Percentiles rank a stretch among this genome's conserved stretches.
Conservation (phyloP, 73 alveolate genomes). For the Paramecium primaurelia region DNA sequence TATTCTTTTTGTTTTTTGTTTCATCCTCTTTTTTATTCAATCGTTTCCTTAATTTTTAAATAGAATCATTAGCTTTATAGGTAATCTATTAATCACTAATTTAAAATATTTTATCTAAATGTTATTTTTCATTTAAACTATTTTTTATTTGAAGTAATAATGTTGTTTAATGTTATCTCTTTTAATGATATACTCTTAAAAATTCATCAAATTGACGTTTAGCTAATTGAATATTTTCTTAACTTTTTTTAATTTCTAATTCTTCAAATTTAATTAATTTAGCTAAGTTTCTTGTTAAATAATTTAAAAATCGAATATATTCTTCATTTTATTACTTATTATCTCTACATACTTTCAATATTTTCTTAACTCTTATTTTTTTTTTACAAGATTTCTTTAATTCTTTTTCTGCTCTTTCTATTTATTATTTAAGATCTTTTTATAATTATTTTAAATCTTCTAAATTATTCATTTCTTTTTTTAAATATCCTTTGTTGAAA, state of each 20-base stretch:
- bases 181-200: not conserved
- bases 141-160: not conserved
- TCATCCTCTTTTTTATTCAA: not conserved
- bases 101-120: not conserved
- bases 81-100: not conserved
- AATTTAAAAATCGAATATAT: slow-evolving; percentile 64
- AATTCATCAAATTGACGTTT: not conserved
- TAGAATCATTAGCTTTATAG: not conserved
- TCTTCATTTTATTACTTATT: slow-evolving; percentile 74
- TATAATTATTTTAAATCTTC: not conserved
- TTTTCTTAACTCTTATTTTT: slow-evolving; percentile 60
- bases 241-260: slow-evolving; percentile 8
- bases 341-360: slow-evolving; percentile 63
- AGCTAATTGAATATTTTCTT: slow-evolving; percentile 1
- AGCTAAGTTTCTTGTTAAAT: slow-evolving; percentile 57
- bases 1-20: not conserved
- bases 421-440: not conserved
- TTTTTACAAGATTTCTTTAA: slow-evolving; percentile 54
- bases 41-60: not conserved
- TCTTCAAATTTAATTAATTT: slow-evolving; percentile 65
- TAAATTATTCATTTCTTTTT: slow-evolving; percentile 4
- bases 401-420: slow-evolving; percentile 63
- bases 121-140: not conserved
- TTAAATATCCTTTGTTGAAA: slow-evolving; percentile 23
- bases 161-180: not conserved